These are phyloP conservation scores for Cercospora beticola DNA, from an alignment of 2,329 filamentous ascomycete species.

Conservation along the genomic window DNA sequence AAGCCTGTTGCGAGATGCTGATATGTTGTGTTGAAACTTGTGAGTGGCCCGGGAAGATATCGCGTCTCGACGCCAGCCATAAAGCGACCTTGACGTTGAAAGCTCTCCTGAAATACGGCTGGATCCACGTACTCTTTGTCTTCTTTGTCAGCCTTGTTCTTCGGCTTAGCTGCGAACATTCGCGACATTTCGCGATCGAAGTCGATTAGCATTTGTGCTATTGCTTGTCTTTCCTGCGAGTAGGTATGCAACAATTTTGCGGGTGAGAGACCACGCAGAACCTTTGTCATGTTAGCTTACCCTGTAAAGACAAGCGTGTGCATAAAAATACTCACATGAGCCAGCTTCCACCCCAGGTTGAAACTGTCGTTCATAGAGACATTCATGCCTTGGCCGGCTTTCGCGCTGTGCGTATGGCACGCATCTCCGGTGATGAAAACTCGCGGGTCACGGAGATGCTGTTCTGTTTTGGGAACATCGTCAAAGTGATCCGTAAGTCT, in stretches of 20 bases:
- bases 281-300: conserved; percentile 25
- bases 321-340: conserved; percentile 22
- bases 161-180: conserved; percentile 46
- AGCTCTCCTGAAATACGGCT: conserved; percentile 37
- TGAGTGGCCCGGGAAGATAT: conserved; percentile 33
- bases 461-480: conserved; percentile 58
- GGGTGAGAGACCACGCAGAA: conserved; percentile 41
- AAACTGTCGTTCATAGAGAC: conserved; percentile 67
- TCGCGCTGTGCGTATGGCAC: conserved; percentile 57
- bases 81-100: conserved; percentile 35
- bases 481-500: conserved; percentile 66
- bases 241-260: conserved; percentile 52
- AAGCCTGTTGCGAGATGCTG: conserved; percentile 36
- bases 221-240: conserved; percentile 54
- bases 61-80: conserved; percentile 37
- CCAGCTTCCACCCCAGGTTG: conserved; percentile 60
- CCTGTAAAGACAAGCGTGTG: not conserved
- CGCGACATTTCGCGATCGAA: conserved; percentile 52
- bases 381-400: conserved; percentile 72
- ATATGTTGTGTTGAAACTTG: conserved; percentile 23
- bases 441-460: conserved; percentile 50
- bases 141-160: conserved; percentile 22
- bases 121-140: conserved; percentile 37
- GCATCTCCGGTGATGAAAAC: conserved; percentile 71
- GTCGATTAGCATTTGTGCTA: conserved; percentile 65